phyloP scores from a whole-genome alignment of 345 rosid genomes.

The Citrus reticulata region DNA sequence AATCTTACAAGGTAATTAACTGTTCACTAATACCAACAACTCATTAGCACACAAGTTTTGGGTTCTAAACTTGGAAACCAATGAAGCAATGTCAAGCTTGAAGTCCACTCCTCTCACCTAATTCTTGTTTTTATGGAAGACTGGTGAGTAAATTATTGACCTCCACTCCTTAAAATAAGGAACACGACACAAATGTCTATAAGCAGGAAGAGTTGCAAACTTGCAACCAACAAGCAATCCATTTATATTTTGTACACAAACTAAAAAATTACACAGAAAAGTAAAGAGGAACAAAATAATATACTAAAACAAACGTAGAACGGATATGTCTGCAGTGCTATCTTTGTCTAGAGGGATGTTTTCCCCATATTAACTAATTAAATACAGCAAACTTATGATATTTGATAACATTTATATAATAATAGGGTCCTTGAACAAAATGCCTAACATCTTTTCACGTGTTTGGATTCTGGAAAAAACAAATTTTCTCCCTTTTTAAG shows the following conservation, averaged over 20 bases:
- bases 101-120: too few species aligned
- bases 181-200: background rate
- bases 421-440: slow-evolving; percentile 12
- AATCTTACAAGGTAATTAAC: too few species aligned
- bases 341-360: slow-evolving; percentile 4
- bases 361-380: slow-evolving; percentile 5
- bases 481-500: background rate
- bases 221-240: slow-evolving; percentile 28
- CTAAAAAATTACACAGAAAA: slow-evolving; percentile 9
- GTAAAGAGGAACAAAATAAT: slow-evolving; percentile 6
- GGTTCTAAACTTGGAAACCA: too few species aligned
- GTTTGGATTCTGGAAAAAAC: background rate
- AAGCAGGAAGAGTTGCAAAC: background rate
- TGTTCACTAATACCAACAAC: too few species aligned
- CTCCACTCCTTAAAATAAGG: background rate
- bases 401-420: slow-evolving; percentile 12
- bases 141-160: too few species aligned
- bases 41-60: too few species aligned
- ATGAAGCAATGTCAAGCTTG: too few species aligned
- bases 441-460: slow-evolving; percentile 16
- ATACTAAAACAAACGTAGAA: slow-evolving; percentile 17
- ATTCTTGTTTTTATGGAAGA: too few species aligned
- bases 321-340: slow-evolving; percentile 13
- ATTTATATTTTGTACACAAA: slow-evolving; percentile 26
- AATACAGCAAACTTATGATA: slow-evolving; percentile 28